Base-by-base conservation (phyloP, 371 early-diverging fungal genomes). In the Rozella allomycis region DNA sequence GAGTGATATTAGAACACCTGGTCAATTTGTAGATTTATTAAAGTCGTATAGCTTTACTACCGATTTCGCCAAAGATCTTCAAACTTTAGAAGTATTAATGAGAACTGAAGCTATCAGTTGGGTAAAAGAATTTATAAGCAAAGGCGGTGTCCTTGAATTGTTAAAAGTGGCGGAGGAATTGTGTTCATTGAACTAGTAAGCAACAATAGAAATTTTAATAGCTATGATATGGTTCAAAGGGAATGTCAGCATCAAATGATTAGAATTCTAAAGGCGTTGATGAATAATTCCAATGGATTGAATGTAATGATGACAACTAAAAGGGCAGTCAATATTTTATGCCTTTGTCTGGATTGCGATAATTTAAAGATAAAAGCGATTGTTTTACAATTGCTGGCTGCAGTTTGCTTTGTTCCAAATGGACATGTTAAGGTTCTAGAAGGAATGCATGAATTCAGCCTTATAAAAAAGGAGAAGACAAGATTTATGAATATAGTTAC, bases 51-150 rank as follows among this genome's bases (percentile, higher is more conserved):
- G n/a, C n/a, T n/a, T n/a, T n/a, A n/a, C n/a, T n/a, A n/a, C n/a
- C n/a, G 46, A 39, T n/a, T 23, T 42, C 9, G 37, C 37, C 3
- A 31, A 32, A 23, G 20, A 34, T 3, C 28, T 47, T 9, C 43
- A 49, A 22, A 29, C 42, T 7, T 27, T 47, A 7, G 49, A 49
- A 17, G 40, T 47, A 3, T 4, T 38, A 2, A 6, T 44, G 34
- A 26, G 50, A 17, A 49, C 44, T 16, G 41, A 49, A 30, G 36
- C 49, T 13, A 46, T 49, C 9, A 49, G 45, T 20, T 49, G 52
- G 50, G 50, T 50, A 16, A 33, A 46, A 28, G 39, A 51, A 3
- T 50, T 50, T 14, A 17, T 51, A 7, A 3, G 16, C 1, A 25
- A 4, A 5, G 37, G 26, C 2, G 51, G 51, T 16, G 17, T 45